These are phyloP conservation scores for Colletotrichum orchidophilum DNA, from an alignment of 2,329 filamentous ascomycete species.

Conservation along the genomic window DNA sequence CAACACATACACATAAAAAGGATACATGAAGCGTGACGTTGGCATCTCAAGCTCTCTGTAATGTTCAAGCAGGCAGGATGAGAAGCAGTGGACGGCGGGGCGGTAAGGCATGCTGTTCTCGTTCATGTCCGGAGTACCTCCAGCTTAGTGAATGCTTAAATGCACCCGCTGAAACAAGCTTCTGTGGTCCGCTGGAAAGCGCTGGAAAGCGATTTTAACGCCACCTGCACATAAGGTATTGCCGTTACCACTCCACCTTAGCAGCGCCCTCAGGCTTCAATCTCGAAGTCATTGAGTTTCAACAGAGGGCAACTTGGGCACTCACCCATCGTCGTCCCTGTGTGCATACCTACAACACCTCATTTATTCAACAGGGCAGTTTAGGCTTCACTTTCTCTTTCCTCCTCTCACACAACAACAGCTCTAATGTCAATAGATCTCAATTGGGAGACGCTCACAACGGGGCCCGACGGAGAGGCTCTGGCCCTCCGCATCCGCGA, in stretches of 20 bases:
- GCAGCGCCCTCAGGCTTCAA: too few species aligned
- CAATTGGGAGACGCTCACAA: constrained; percentile 93
- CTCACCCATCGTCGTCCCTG: background rate
- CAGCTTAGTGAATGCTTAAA: too few species aligned
- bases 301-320: background rate
- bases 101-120: background rate
- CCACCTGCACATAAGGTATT: too few species aligned
- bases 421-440: constrained; percentile 91
- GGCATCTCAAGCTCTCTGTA: too few species aligned
- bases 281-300: background rate
- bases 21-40: background rate
- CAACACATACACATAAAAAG: constrained; percentile 14
- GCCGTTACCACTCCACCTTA: background rate
- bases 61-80: background rate
- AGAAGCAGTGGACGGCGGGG: background rate
- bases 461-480: constrained; percentile 84
- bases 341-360: background rate
- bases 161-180: background rate
- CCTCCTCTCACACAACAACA: background rate
- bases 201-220: background rate
- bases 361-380: background rate
- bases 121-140: too few species aligned
- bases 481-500: constrained; percentile 87
- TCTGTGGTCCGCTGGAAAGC: background rate
- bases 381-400: background rate